Evolutionary conservation across 148 eudicot species (phyloP), one percentile per base, ranked within the genome.

Genomic region (Oxyria digyna): DNA sequence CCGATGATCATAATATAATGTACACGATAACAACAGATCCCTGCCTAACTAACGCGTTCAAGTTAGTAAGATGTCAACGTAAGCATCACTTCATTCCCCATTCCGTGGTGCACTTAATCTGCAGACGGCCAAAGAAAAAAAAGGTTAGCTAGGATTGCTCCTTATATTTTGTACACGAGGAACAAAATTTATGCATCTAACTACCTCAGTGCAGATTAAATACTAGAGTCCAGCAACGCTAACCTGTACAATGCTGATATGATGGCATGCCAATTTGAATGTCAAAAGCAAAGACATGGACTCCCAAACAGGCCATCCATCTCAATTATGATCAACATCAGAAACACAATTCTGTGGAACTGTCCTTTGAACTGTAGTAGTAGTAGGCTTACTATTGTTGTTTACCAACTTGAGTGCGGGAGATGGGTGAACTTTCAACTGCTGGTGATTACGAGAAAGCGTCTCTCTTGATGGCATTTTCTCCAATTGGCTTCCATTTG

Each of bases 181-280:
- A 49, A 49, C 26, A 12, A 49, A 49, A 18, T 49, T 26, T 49
- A 49, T 49, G 57, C 57, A 49, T 49, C 57, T 49, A 18, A 20
- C 23, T 21, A 66, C n/a, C n/a, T n/a, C n/a, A n/a, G n/a, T n/a
- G n/a, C n/a, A n/a, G n/a, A n/a, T n/a, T n/a, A n/a, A n/a, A n/a
- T n/a, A n/a, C n/a, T n/a, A 57, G n/a, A 69, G 26, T 27, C 70
- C 35, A 42, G 27, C 5, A 41, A 76, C 35, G 27, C 76, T 72
- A 74, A 88, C 97, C 97, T 91, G 87, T 84, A 86, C 91, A 84
- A 13, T 57, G 80, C 48, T 74, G 72, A 67, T 67, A 65, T 68
- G 73, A 75, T 72, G 75, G 81, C 75, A 76, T 83, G 86, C 77
- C 48, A 71, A 81, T 67, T 76, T 37, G 72, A 69, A 67, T 72